Evolutionary conservation across 352 stramenopile species (phyloP).

Genomic region (Phytophthora megakarya): DNA sequence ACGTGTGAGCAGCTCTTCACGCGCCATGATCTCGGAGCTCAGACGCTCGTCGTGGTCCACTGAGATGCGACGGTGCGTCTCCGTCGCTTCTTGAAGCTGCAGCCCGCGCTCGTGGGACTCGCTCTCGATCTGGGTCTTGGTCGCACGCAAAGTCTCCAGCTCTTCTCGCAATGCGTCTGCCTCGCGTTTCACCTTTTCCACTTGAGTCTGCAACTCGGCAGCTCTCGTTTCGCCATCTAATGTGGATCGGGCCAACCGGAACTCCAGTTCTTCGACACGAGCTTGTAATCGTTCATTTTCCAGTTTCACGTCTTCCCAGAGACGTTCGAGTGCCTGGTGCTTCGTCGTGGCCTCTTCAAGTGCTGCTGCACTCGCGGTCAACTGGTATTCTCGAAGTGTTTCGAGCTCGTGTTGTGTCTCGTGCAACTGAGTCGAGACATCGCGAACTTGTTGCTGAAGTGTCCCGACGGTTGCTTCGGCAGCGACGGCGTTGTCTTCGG

Average conservation of each 20-base stretch:
- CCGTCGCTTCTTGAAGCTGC: constrained; percentile 49
- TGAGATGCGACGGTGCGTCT: constrained; percentile 44
- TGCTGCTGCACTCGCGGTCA: constrained; percentile 49
- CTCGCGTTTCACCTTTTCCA: constrained; percentile 57
- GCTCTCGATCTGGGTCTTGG: constrained; percentile 57
- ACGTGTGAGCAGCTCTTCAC: constrained; percentile 55
- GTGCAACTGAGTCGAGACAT: constrained; percentile 60
- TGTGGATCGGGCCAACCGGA: constrained; percentile 44
- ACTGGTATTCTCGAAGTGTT: constrained; percentile 46
- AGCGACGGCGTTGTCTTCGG: constrained; percentile 31
- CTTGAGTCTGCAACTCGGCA: constrained; percentile 53
- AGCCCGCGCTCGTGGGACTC: constrained; percentile 51
- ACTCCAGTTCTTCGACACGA: constrained; percentile 67
- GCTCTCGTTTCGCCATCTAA: constrained; percentile 44
- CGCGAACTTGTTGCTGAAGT: constrained; percentile 61
- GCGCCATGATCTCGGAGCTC: constrained; percentile 45
- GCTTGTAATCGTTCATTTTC: constrained; percentile 65
- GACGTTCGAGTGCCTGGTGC: constrained; percentile 61
- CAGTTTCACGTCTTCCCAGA: constrained; percentile 50
- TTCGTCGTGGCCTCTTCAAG: constrained; percentile 56
- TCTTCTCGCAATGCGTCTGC: constrained; percentile 52
- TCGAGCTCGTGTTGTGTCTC: constrained; percentile 56
- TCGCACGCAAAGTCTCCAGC: constrained; percentile 48
- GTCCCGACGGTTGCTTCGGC: constrained; percentile 47
- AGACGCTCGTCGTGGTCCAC: constrained; percentile 56